Evolutionary conservation across 2,329 filamentous ascomycete genomes (phyloP), one percentile per base, ranked within the genome.

Genomic region (Fonsecaea multimorphosa): DNA sequence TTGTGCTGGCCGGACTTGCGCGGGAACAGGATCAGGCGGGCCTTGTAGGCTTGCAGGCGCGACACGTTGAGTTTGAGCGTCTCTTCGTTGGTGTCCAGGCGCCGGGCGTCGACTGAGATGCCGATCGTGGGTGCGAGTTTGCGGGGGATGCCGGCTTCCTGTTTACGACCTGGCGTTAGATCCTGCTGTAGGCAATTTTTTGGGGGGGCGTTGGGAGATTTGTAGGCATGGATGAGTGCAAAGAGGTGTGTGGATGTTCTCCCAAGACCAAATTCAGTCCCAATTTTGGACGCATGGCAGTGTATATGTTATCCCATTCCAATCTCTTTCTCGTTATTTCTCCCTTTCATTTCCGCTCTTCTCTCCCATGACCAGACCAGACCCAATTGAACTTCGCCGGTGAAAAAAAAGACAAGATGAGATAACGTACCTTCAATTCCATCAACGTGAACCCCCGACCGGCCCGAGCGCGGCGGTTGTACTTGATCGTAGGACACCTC

Each of bases 41-140:
- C 88, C 86, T 91, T 91, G 93, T 97, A 99, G 81, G 92, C 92
- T 89, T 97, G 93, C 80, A 99, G 92, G 80, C 95, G 95, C 82
- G 91, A 91, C 77, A 99, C 94, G 85, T 99, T 99, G 87, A 87
- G 87, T 82, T 92, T 87, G 77, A 98, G 90, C 74, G 91, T 91
- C 88, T 98, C 95, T 86, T 96, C 92, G 79, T 90, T 95, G 79
- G 96, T 90, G 88, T 98, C 99, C 86, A 92, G 89, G 83, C 95
- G 94, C 85, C 95, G 94, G 83, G 88, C 86, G 84, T 99, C 95
- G 85, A 99, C 94, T 74, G 92, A 82, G 84, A 99, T 98, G 83
- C 95, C 95, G 85, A 99, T 91, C 82, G 95, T 98, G 78, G 90
- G 89, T 76, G 95, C 95, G 76, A 96, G 87, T 82, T 93, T 93